These are phyloP conservation scores for Fonsecaea nubica DNA, from an alignment of 2,329 filamentous ascomycete species.

Conservation along the genomic window DNA sequence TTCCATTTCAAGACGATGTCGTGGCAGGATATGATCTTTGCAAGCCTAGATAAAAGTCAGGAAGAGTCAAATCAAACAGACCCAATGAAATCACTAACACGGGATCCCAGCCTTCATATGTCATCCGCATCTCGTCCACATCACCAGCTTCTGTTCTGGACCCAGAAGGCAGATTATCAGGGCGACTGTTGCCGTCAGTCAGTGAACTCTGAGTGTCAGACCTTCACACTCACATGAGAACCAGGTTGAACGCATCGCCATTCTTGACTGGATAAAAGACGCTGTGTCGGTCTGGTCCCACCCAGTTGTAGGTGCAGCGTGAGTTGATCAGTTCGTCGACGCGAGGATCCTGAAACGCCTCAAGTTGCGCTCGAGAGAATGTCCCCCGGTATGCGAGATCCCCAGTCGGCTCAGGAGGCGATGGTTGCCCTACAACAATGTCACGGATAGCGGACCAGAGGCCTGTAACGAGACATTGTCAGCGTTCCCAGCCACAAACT, in stretches of 20 bases:
- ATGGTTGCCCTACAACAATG: conserved; percentile 50
- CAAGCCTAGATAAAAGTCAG: conserved; percentile 10
- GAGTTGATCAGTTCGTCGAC: conserved; percentile 26
- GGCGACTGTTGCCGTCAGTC: conserved; percentile 14
- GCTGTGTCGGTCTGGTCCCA: conserved; percentile 24
- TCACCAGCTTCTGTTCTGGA: conserved; percentile 12
- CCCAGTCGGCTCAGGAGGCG: conserved; percentile 59
- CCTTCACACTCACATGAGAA: conserved; percentile 20
- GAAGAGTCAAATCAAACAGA: neutral
- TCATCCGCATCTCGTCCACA: conserved; percentile 21
- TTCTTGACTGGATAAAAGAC: conserved; percentile 25
- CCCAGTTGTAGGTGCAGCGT: conserved; percentile 18
- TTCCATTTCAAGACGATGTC: conserved; percentile 28
- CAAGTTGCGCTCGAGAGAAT: conserved; percentile 16
- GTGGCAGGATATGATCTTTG: conserved; percentile 28
- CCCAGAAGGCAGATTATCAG: conserved; percentile 21
- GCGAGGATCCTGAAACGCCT: conserved; percentile 19
- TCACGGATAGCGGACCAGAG: conserved; percentile 54
- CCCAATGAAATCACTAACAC: conserved; percentile 1
- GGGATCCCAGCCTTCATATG: conserved; percentile 28
- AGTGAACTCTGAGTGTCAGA: too few relatives aligned
- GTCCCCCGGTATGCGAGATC: conserved; percentile 58
- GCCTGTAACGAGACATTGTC: conserved; percentile 4
- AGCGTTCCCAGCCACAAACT: too few relatives aligned
- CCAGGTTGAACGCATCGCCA: conserved; percentile 21